These are phyloP conservation scores for Hibiscus syriacus DNA, from an alignment of 345 rosid species.

Conservation along the genomic window DNA sequence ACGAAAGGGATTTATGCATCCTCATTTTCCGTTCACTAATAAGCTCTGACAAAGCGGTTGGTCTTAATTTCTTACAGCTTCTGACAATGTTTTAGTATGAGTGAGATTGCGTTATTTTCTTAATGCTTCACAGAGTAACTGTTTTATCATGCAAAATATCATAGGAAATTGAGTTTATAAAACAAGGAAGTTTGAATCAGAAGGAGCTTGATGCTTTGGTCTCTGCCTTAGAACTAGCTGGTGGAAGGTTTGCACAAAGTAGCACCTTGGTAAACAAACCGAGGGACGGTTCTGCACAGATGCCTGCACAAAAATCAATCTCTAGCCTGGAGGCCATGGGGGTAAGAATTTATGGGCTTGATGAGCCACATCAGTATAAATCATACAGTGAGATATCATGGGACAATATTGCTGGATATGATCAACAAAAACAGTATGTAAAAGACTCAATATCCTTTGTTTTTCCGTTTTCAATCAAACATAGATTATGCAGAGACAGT, in stretches of 20 bases:
- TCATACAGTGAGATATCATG: slow-evolving; percentile 48
- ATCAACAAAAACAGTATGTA: slow-evolving; percentile 65
- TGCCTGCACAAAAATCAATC: slow-evolving; percentile 37
- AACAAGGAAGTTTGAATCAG: slow-evolving; percentile 62
- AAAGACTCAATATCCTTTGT: background rate
- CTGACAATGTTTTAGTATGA: slow-evolving; percentile 1
- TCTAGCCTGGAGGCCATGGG: slow-evolving; percentile 10
- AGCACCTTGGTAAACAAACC: slow-evolving; percentile 30
- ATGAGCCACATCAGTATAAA: background rate
- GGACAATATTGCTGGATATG: slow-evolving; percentile 91
- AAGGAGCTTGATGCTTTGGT: slow-evolving; percentile 85
- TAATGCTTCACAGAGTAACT: background rate
- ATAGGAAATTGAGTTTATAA: slow-evolving; percentile 91
- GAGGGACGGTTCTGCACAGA: slow-evolving; percentile 30
- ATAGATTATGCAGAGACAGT: background rate
- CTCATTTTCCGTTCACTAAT: slow-evolving; percentile 70
- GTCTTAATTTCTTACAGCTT: slow-evolving; percentile 14
- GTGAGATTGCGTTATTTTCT: background rate
- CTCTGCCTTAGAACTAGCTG: slow-evolving; percentile 61
- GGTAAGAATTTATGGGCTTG: slow-evolving; percentile 10
- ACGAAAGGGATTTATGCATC: slow-evolving; percentile 59
- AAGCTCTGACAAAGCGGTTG: slow-evolving; percentile 67
- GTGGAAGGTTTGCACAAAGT: slow-evolving; percentile 38
- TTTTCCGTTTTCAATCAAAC: background rate
- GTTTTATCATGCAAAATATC: slow-evolving; percentile 1